Evolutionary conservation across 2,329 filamentous ascomycete genomes (phyloP), one percentile per base, ranked within the genome.

Genomic region (Diaporthe citrichinensis): DNA sequence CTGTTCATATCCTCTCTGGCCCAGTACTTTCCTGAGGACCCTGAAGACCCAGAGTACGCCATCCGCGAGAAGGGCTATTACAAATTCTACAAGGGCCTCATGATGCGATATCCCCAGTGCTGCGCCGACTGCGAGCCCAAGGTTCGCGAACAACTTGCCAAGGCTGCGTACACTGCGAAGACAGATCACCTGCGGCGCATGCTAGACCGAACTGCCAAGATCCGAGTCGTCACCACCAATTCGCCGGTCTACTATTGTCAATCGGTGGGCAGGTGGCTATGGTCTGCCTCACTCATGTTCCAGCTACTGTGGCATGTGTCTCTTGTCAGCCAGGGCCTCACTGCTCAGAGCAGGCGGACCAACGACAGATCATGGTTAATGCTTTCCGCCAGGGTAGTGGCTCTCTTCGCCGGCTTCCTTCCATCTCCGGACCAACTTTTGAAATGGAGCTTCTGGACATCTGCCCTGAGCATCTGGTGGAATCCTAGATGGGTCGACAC

Each of bases 21-120:
- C 4, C 92, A 96, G 76, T 98, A 97, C 83, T 89, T 97, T 2
- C 91, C 92, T 15, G 88, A 89, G 46, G 90, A 93, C 75, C 86
- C 88, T 0, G 86, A 87, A 58, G 90, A 96, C 78, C 92, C 94
- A 0, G 88, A 93, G 71, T 95, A 96, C 82, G 86, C 85, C 4
- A 88, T 91, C 76, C 92, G 93, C 77, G 93, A 95, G 82, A 89
- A 88, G 73, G 89, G 90, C 67, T 93, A 94, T 79, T 93, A 92
- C 78, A 88, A 88, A 49, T 98, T 94, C 82, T 92, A 93, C 77
- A 89, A 88, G 77, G 89, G 92, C 71, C 88, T 98, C 25, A 96
- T 98, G 85, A 88, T 91, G 80, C 90, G 94, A 68, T 98, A 98
- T 81, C 97, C 97, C 0, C 95, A 97, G 81, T 93, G 98, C 75